Conservation (phyloP, 75 land plant genomes). For the Chamaecyparis obtusa region DNA sequence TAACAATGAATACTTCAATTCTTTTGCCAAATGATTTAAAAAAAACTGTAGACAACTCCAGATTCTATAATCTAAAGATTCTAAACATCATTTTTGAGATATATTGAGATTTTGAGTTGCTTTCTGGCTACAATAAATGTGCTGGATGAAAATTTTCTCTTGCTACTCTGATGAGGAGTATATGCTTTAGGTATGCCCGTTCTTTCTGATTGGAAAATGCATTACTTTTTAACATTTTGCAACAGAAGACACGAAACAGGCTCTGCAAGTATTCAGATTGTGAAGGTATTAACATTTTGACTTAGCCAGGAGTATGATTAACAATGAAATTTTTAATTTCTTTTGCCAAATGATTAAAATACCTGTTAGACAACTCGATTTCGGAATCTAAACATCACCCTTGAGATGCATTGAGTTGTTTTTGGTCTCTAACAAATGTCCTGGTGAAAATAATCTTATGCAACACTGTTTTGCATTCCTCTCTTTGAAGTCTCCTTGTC, state of each 20-base stretch:
- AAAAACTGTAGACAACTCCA: background rate
- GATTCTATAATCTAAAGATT: background rate
- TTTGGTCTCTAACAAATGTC: background rate
- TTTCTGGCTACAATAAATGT: too few species aligned
- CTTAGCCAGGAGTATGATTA: background rate
- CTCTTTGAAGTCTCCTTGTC: background rate
- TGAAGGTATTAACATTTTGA: background rate
- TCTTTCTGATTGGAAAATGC: background rate
- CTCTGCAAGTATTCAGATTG: background rate
- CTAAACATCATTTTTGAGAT: background rate
- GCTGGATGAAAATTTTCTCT: too few species aligned
- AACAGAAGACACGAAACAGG: background rate
- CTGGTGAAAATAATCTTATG: background rate
- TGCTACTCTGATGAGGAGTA: too few species aligned
- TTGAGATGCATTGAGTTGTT: background rate
- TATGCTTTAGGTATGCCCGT: too few species aligned
- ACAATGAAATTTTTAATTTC: background rate
- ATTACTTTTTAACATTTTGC: background rate
- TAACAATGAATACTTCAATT: background rate
- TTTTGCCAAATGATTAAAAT: background rate
- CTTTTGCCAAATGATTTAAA: background rate
- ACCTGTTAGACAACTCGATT: background rate
- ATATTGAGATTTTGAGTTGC: too few species aligned
- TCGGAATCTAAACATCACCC: background rate
- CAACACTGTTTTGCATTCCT: background rate